A percentile compares a stretch with the other conserved stretches of the same genome.
Evolutionary conservation across 352 stramenopile species (phyloP).

Genomic region (Phytophthora niederhauseri): DNA sequence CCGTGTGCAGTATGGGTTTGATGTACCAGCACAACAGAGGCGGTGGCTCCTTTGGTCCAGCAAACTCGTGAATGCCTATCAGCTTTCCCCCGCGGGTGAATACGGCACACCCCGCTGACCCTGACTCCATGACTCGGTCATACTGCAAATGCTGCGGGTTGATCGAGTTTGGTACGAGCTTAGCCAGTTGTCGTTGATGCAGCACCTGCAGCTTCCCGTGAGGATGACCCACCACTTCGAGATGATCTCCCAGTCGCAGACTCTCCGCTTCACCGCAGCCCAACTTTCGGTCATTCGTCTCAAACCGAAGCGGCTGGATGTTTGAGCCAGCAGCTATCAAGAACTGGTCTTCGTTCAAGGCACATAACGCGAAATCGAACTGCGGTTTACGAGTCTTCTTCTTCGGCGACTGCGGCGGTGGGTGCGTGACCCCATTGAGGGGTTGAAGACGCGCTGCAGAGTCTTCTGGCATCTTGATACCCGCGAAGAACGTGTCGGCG

Average conservation of each 20-base stretch:
- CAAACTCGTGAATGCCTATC: slow-evolving; percentile 55
- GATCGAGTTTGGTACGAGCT: slow-evolving; percentile 59
- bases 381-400: slow-evolving; percentile 14
- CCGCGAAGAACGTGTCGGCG: slow-evolving; percentile 56
- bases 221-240: slow-evolving; percentile 68
- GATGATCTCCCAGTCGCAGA: slow-evolving; percentile 24
- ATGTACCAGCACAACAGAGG: slow-evolving; percentile 54
- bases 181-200: slow-evolving; percentile 38
- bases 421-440: slow-evolving; percentile 11
- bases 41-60: slow-evolving; percentile 41
- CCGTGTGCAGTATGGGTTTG: slow-evolving; percentile 55
- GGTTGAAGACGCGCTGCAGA: slow-evolving; percentile 14
- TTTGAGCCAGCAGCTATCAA: slow-evolving; percentile 46
- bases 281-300: slow-evolving; percentile 66
- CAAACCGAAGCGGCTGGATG: slow-evolving; percentile 50
- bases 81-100: slow-evolving; percentile 69
- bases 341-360: slow-evolving; percentile 62
- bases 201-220: slow-evolving; percentile 64
- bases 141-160: slow-evolving; percentile 55
- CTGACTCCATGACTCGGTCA: slow-evolving; percentile 49
- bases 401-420: slow-evolving; percentile 13
- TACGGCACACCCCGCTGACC: slow-evolving; percentile 42
- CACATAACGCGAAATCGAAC: slow-evolving; percentile 56
- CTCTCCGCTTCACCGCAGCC: slow-evolving; percentile 44
- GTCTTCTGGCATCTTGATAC: slow-evolving; percentile 34